Conservation (phyloP, 768 basidiomycete species). For the Boletus tomentosulus region DNA sequence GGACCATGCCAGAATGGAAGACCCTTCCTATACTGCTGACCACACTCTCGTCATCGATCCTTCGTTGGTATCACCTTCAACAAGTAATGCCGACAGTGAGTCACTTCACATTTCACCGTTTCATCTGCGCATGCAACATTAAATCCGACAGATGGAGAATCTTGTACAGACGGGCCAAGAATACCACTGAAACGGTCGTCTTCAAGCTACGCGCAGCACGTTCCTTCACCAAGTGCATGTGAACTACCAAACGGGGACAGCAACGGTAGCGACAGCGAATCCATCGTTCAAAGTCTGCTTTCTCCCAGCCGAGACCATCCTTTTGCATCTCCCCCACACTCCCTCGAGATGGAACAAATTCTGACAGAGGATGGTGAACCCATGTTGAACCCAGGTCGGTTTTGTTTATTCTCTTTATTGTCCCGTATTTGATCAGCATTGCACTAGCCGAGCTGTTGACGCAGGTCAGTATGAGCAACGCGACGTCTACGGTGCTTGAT, state of each 20-base stretch:
- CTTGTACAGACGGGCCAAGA: constrained; percentile 9
- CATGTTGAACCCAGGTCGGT: constrained; percentile 64
- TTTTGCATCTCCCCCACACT: constrained; percentile 29
- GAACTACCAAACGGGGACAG: constrained; percentile 7
- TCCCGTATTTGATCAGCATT: constrained; percentile 2
- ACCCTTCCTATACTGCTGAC: constrained; percentile 8
- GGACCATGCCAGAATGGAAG: constrained; percentile 13
- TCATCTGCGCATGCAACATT: constrained; percentile 34
- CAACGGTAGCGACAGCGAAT: constrained; percentile 14
- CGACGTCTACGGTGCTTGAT: constrained; percentile 15
- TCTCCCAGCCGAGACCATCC: constrained; percentile 23
- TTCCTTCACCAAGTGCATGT: constrained; percentile 7
- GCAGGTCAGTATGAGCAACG: constrained; percentile 40
- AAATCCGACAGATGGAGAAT: constrained; percentile 31
- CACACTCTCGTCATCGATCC: constrained; percentile 34
- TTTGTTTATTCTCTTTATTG: background rate
- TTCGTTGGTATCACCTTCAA: constrained; percentile 29
- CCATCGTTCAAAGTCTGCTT: constrained; percentile 13
- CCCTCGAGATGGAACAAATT: constrained; percentile 49
- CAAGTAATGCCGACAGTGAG: constrained; percentile 18
- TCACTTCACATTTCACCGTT: constrained; percentile 19
- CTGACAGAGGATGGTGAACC: constrained; percentile 62
- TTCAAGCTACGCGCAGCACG: background rate
- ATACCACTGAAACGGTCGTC: constrained; percentile 8
- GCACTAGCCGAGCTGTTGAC: constrained; percentile 53